Conservation (phyloP, 2,329 filamentous ascomycete species). For the Fusarium annulatum region DNA sequence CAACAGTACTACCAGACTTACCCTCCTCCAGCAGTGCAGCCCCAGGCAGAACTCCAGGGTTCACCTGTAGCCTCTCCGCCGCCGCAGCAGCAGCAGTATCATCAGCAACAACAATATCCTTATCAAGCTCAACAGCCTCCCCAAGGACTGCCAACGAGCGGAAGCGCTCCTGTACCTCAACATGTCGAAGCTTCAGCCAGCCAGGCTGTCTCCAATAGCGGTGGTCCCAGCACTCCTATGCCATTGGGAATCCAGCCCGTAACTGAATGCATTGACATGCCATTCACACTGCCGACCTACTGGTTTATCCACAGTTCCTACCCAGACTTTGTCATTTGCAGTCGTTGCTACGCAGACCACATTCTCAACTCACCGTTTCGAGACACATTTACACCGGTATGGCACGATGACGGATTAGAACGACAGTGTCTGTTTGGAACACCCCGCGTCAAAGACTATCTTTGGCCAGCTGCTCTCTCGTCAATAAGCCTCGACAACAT, state of each 20-base stretch:
- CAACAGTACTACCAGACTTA: neutral
- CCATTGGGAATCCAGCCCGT: neutral
- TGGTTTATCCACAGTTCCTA: neutral
- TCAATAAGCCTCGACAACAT: neutral
- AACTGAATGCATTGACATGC: neutral
- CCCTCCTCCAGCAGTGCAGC: neutral
- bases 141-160: fast-evolving
- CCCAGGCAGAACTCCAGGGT: neutral
- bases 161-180: no score
- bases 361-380: neutral
- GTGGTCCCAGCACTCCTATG: neutral
- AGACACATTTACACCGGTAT: neutral
- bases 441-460: neutral
- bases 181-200: fast-evolving
- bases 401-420: neutral
- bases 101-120: neutral
- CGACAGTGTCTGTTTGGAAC: neutral
- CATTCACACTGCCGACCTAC: neutral
- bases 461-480: neutral
- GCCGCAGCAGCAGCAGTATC: neutral
- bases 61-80: neutral
- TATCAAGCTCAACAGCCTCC: neutral
- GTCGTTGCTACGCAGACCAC: neutral
- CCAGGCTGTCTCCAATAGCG: fast-evolving
- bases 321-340: neutral